Conservation (phyloP, 2,329 filamentous ascomycete genomes). For the Nemania abortiva region DNA sequence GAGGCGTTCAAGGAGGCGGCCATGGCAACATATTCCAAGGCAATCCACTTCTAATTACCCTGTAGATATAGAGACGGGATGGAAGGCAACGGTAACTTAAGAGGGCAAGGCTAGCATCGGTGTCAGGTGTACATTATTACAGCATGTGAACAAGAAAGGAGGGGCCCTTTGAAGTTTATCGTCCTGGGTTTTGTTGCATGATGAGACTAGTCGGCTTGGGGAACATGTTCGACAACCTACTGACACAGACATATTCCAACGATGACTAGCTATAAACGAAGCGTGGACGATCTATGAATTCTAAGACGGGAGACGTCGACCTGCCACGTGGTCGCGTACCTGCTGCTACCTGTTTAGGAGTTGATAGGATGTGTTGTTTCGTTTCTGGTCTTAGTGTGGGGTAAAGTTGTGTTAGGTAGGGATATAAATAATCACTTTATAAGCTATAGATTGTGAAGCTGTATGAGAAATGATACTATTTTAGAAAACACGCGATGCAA, state of each 20-base stretch:
- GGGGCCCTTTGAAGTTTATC: conserved; percentile 22
- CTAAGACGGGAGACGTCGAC: neutral
- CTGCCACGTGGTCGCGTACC: neutral
- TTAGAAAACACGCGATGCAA: neutral
- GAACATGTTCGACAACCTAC: neutral
- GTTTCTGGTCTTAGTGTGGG: neutral
- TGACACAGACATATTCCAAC: neutral
- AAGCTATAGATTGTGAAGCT: conserved; percentile 11
- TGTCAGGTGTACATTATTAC: conserved; percentile 54
- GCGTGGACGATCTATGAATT: neutral
- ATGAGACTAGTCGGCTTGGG: neutral
- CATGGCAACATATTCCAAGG: conserved; percentile 95
- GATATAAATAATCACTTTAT: conserved; percentile 18
- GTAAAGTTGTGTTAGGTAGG: neutral
- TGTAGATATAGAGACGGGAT: conserved; percentile 48
- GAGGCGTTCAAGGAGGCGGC: conserved; percentile 99
- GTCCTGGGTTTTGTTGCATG: conserved; percentile 1
- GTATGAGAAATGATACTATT: neutral
- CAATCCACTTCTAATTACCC: conserved; percentile 85
- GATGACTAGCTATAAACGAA: neutral
- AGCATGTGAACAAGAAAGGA: conserved; percentile 46
- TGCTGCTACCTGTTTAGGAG: neutral
- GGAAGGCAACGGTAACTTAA: conserved; percentile 32
- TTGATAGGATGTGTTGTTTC: neutral
- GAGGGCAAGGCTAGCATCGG: conserved; percentile 47